Percentiles rank a stretch among this genome's conserved stretches.
These are phyloP conservation scores for Pleurotus giganteus DNA, from an alignment of 768 basidiomycete species.

Conservation along the genomic window DNA sequence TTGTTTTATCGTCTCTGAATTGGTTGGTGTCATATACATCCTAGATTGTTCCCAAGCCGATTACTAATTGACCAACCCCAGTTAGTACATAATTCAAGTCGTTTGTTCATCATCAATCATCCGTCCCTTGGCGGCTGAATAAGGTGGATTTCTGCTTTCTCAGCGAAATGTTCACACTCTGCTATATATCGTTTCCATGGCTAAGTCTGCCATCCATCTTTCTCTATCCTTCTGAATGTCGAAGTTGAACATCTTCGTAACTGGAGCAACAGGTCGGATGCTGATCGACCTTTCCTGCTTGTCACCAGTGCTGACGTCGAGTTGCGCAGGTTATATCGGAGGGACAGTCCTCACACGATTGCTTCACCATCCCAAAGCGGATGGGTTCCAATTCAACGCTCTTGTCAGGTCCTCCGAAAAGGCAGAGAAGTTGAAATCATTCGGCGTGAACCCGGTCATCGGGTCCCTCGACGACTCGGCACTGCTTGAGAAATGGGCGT, in stretches of 20 bases:
- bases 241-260: slow-evolving; percentile 37
- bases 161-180: background rate
- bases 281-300: background rate
- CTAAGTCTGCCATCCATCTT: background rate
- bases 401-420: slow-evolving; percentile 45
- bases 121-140: background rate
- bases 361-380: slow-evolving; percentile 38
- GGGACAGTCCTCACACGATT: slow-evolving; percentile 50
- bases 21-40: too few species aligned
- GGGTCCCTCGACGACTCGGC: slow-evolving; percentile 39
- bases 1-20: background rate
- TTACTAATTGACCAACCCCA: too few species aligned
- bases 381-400: slow-evolving; percentile 40
- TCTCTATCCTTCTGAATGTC: background rate
- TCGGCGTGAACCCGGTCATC: slow-evolving; percentile 36
- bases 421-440: slow-evolving; percentile 27
- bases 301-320: background rate
- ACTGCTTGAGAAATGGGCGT: slow-evolving; percentile 36
- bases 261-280: slow-evolving; percentile 43
- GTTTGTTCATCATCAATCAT: too few species aligned
- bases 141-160: background rate
- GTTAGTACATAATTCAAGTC: too few species aligned
- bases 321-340: slow-evolving; percentile 49
- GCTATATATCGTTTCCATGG: background rate
- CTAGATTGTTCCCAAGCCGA: too few species aligned